Evolutionary conservation across 495 filamentous ascomycete genomes (phyloP), one percentile per base, ranked within the genome.

Genomic region (Hypoxylon lienhwacheense): DNA sequence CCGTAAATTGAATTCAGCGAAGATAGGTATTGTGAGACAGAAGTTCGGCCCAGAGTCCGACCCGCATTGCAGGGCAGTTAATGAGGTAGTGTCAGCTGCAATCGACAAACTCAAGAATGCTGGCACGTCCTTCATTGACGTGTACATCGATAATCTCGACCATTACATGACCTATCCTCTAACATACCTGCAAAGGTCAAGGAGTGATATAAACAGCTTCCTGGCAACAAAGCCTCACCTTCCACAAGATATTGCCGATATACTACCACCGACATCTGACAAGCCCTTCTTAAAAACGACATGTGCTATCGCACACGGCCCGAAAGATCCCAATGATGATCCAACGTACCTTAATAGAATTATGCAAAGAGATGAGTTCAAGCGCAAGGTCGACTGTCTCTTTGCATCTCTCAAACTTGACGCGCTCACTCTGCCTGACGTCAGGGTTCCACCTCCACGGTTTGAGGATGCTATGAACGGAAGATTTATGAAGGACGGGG

Each of bases 151-250:
- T 0, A 49, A 72, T n/a, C 28, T 72, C 11, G 62, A 67, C 4
- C 52, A 67, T 26, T 67, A 70, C 51, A 61, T 64, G 32, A 50
- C 7, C 25, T 46, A 51, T 24, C 54, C 46, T 2, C 40, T 44
- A 3, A 66, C 66, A 3, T 62, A 66, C 5, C 33, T 56, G 5
- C 64, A 66, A 24, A 47, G 54, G 14, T 59, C 64, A 2, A 56
- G 65, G 4, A 68, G 61, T 31, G 69, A 72, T 43, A 72, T 70
- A 53, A 64, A 70, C 47, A 62, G 43, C 40, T 70, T 70, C 39
- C 59, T 72, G 19, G 50, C 55, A 7, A 53, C 54, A 5, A 58
- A 63, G 15, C 65, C 63, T 11, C 55, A 58, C 16, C 50, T 66
- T 16, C 54, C 49, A 14, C 54, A 46, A 11, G 56, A 31, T 33